Evolutionary conservation across 345 rosid species (phyloP).

Genomic region (Adansonia digitata): DNA sequence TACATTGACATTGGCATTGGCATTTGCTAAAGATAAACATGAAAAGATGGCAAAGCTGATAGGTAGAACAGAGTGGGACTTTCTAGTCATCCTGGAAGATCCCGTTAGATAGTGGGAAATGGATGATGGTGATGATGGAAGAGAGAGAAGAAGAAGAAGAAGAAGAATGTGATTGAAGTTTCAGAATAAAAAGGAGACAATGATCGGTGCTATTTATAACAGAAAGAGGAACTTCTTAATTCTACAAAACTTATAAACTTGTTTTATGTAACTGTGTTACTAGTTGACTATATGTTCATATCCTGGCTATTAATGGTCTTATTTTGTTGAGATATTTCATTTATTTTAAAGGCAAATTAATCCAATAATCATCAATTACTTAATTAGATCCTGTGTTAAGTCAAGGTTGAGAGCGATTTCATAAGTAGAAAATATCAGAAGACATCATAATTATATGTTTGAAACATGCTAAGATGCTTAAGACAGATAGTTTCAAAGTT

Average conservation of each 20-base stretch:
- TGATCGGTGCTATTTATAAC: neutral
- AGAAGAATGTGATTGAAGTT: neutral
- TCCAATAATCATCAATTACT: too few relatives aligned
- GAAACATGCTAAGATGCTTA: too few relatives aligned
- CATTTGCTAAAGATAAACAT: neutral
- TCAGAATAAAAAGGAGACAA: neutral
- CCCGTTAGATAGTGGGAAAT: slow-evolving; percentile 4
- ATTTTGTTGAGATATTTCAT: neutral
- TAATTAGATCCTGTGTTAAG: too few relatives aligned
- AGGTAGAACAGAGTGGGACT: neutral
- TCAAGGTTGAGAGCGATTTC: too few relatives aligned
- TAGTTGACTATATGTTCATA: neutral
- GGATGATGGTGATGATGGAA: too few relatives aligned
- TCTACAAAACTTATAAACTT: neutral
- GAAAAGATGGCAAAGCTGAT: slow-evolving; percentile 1
- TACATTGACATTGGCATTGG: neutral
- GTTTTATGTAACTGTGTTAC: neutral
- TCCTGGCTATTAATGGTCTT: neutral
- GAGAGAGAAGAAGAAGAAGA: too few relatives aligned
- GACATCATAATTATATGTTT: too few relatives aligned
- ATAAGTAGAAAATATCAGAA: too few relatives aligned
- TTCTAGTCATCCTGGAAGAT: slow-evolving; percentile 4
- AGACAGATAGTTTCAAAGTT: too few relatives aligned
- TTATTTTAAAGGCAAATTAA: too few relatives aligned
- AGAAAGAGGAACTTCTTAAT: neutral